Base-by-base conservation (phyloP, 2,329 filamentous ascomycete genomes). In the Exophiala phaeomuriformis region DNA sequence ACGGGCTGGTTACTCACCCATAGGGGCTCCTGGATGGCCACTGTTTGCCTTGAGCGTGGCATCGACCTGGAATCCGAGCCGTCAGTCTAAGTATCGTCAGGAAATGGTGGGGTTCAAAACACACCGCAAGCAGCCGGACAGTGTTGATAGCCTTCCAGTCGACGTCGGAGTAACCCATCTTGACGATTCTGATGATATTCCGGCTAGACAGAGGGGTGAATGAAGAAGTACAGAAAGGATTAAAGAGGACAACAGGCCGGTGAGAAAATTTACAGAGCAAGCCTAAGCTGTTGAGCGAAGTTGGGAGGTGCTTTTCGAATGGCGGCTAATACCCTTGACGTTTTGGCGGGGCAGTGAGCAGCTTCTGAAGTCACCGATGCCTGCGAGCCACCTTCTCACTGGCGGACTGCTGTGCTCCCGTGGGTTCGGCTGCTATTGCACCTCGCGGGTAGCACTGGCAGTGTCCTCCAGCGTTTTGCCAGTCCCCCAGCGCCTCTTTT, bases 21-120 rank as follows among this genome's bases (percentile, higher is more conserved):
- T 98, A 68, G 93, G 93, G 73, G 93, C 93, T 81, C 93, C 93
- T 68, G 93, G 93, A 78, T 98, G 93, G 71, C 93, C 93, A 63
- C 91, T 96, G 83, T 97, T 97, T 72, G 91, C 89, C 73, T 86
- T 80, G 75, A 85, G 84, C 69, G 90, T 96, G 72, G 91, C 93
- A 96, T 98, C 93, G 78, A 90, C 88, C 93, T 98, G 71, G 31
- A 54, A 6, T 28, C 47, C 10, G 28, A 57, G 45, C 39, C 41
- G 31, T 53, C 55, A 49, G 50, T 46, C 35, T 32, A 39, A 47
- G 35, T 31, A 49, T 51, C 39, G 28, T 45, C 9, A 41, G 28
- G 9, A 48, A 48, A 10, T 45, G 47, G 52, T 27, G 61, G 64
- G 58, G 63, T 60, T 61, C 57, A 58, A 52, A 59, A 85, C 90